Conservation (phyloP, 2,329 filamentous ascomycete genomes). For the Ophiostoma ulmi region DNA sequence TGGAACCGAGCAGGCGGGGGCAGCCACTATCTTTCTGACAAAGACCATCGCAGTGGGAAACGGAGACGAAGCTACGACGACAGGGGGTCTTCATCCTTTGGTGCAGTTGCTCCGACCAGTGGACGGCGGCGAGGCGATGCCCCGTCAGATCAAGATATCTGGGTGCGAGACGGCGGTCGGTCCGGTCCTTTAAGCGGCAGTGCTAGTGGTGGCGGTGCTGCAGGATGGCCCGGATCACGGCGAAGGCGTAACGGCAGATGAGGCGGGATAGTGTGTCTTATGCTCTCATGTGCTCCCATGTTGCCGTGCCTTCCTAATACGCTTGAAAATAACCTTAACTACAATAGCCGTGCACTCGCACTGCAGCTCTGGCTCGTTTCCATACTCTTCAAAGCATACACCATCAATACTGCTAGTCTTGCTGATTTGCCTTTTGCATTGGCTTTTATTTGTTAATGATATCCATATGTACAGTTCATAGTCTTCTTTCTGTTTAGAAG, state of each 20-base stretch:
- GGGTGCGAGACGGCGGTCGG: constrained; percentile 41
- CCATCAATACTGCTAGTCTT: background rate
- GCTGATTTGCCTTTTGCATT: background rate
- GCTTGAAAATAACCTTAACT: background rate
- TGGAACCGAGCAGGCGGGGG: background rate
- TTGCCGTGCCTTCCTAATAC: background rate
- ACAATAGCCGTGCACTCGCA: background rate
- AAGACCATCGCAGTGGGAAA: background rate
- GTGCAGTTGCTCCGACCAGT: constrained; percentile 45
- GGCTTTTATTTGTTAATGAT: constrained; percentile 1
- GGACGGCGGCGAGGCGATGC: constrained; percentile 65
- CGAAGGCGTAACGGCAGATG: constrained; percentile 8
- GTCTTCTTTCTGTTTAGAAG: background rate
- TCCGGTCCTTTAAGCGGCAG: constrained; percentile 12
- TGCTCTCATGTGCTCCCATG: background rate
- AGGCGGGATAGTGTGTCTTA: background rate
- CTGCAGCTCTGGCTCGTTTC: background rate
- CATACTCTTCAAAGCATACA: background rate
- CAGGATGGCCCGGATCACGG: background rate
- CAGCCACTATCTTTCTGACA: background rate
- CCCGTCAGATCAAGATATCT: constrained; percentile 48
- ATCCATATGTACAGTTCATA: constrained; percentile 3
- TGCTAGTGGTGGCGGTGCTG: background rate
- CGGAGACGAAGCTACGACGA: background rate
- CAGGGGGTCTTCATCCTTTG: constrained; percentile 12